A percentile compares a stretch with the other conserved stretches of the same genome.
These are phyloP conservation scores for Clathrospora elynae DNA, from an alignment of 2,329 filamentous ascomycete genomes.

Conservation along the genomic window DNA sequence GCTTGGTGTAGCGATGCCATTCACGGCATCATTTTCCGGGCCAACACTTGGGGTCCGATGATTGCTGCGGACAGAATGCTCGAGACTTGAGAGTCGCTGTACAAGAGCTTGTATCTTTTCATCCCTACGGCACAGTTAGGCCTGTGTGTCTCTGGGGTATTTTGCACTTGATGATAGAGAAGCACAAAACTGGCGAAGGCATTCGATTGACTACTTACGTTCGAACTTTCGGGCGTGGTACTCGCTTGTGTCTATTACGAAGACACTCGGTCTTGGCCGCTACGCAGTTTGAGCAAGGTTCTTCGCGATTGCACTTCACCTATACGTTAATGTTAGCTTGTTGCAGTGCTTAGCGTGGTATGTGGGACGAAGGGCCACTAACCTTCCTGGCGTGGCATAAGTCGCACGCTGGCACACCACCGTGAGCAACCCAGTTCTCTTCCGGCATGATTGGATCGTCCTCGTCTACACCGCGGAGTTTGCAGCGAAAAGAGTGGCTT, in stretches of 20 bases:
- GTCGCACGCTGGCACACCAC: constrained; percentile 41
- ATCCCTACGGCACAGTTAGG: constrained; percentile 21
- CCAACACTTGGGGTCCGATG: constrained; percentile 11
- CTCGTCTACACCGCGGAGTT: constrained; percentile 1
- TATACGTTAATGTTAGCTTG: constrained; percentile 13
- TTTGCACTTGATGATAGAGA: neutral
- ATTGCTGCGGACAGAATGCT: constrained; percentile 28
- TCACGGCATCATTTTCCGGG: constrained; percentile 4
- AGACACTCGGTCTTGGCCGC: constrained; percentile 35
- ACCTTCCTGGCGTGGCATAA: constrained; percentile 33
- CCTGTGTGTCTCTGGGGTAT: neutral
- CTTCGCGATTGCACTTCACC: constrained; percentile 45
- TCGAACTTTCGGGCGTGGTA: constrained; percentile 31
- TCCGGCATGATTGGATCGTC: constrained; percentile 32
- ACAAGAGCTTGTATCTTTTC: constrained; percentile 41
- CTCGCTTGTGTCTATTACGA: constrained; percentile 38
- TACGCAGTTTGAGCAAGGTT: constrained; percentile 41
- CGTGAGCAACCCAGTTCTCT: constrained; percentile 40
- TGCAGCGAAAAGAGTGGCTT: too few relatives aligned
- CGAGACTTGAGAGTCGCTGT: constrained; percentile 33
- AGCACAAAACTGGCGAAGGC: neutral
- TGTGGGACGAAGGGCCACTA: neutral
- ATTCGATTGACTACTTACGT: constrained; percentile 23
- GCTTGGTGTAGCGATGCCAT: constrained; percentile 4
- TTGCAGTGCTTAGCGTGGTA: neutral